Conservation (phyloP, 257 asterid genomes). For the Nicotiana knightiana region DNA sequence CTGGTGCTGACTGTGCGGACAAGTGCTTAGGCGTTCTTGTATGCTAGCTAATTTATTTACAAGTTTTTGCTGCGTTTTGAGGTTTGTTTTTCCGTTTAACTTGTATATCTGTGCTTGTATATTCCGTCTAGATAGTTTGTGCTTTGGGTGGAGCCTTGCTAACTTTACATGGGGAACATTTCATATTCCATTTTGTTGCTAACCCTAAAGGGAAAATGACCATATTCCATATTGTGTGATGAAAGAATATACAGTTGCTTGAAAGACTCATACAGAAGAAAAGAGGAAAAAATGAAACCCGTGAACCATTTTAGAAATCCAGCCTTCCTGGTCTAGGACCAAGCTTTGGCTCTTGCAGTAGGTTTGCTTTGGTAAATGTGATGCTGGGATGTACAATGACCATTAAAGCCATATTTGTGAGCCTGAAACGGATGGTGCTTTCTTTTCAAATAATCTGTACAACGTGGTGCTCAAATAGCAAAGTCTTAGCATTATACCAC, state of each 20-base stretch:
- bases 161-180: background rate
- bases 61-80: background rate
- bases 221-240: background rate
- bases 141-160: background rate
- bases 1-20: background rate
- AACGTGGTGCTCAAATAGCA: background rate
- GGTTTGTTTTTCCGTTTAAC: background rate
- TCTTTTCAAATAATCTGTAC: constrained; percentile 1
- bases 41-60: background rate
- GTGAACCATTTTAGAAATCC: background rate
- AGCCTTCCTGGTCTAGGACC: background rate
- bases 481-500: background rate
- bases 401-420: background rate
- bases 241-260: background rate
- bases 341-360: background rate
- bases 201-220: background rate
- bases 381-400: background rate
- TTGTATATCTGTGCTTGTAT: background rate
- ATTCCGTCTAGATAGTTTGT: background rate
- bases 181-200: constrained; percentile 1
- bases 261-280: background rate
- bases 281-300: background rate
- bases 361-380: background rate
- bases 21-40: background rate
- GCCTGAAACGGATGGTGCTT: background rate